Percentiles rank a stretch among this genome's conserved stretches.
These are phyloP conservation scores for Pyrus communis DNA, from an alignment of 306 rosid genomes.

Conservation along the genomic window DNA sequence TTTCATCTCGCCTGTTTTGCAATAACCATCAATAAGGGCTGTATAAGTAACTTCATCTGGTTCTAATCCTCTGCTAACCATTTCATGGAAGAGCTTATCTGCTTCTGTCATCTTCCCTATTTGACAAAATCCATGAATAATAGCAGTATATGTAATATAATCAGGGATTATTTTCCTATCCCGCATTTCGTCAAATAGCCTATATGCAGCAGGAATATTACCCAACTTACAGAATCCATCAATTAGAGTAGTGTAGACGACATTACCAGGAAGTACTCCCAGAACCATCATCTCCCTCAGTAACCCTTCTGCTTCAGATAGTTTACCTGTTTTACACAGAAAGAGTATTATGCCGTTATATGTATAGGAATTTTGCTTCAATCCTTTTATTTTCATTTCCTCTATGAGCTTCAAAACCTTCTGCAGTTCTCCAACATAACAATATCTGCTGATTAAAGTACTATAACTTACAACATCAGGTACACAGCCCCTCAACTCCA, in stretches of 20 bases:
- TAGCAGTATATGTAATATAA: not conserved
- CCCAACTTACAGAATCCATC: not conserved
- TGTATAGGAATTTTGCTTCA: not conserved
- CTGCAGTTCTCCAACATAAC: not conserved
- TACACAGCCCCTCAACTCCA: not conserved
- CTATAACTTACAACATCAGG: not conserved
- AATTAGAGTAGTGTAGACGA: not conserved
- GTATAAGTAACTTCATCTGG: not conserved
- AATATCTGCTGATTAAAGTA: not conserved
- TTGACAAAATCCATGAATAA: not conserved
- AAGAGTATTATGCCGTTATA: not conserved
- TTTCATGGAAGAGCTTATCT: not conserved
- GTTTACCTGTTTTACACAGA: not conserved
- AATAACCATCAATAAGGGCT: not conserved
- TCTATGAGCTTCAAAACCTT: not conserved
- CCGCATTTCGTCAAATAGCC: not conserved
- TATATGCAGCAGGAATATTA: not conserved
- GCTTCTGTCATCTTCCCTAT: not conserved
- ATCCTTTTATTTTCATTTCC: not conserved
- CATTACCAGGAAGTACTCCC: not conserved
- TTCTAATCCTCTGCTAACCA: not conserved
- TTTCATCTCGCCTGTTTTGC: not conserved
- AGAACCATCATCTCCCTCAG: not conserved
- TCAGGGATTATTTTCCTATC: not conserved
- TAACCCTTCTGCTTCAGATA: not conserved